These are phyloP conservation scores for Pythium phragmitis DNA, from an alignment of 352 stramenopile species.

Conservation along the genomic window DNA sequence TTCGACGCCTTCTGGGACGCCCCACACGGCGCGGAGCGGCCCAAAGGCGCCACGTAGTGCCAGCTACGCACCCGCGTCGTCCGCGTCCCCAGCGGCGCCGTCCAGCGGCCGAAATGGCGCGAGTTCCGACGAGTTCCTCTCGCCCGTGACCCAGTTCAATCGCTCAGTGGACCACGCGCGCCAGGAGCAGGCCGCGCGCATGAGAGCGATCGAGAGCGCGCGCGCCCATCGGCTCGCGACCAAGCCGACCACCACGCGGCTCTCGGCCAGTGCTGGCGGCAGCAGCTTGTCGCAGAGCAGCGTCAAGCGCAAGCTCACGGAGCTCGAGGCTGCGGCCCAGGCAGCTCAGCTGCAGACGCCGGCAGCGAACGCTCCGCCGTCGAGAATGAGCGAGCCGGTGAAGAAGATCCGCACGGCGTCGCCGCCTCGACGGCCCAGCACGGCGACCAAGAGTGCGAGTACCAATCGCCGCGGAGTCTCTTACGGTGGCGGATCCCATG, in stretches of 20 bases:
- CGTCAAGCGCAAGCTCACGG: conserved; percentile 35
- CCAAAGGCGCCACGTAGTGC: conserved; percentile 12
- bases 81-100: conserved; percentile 2
- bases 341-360: not conserved
- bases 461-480: conserved; percentile 14
- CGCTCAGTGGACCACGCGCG: conserved; percentile 21
- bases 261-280: not conserved
- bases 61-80: conserved; percentile 17
- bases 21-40: not conserved
- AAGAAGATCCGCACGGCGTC: conserved; percentile 28
- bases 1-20: conserved; percentile 16
- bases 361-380: not conserved
- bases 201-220: conserved; percentile 29
- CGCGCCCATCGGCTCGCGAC: conserved; percentile 21
- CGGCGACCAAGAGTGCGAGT: conserved; percentile 3
- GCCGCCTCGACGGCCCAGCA: not conserved
- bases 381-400: not conserved
- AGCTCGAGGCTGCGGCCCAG: conserved; percentile 12
- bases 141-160: conserved; percentile 39
- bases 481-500: not conserved
- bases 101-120: conserved; percentile 5
- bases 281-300: conserved; percentile 7
- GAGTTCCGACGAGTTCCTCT: conserved; percentile 28
- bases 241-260: conserved; percentile 12
- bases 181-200: conserved; percentile 31